Evolutionary conservation across 495 filamentous ascomycete genomes (phyloP).

Genomic region (Halenospora varia): DNA sequence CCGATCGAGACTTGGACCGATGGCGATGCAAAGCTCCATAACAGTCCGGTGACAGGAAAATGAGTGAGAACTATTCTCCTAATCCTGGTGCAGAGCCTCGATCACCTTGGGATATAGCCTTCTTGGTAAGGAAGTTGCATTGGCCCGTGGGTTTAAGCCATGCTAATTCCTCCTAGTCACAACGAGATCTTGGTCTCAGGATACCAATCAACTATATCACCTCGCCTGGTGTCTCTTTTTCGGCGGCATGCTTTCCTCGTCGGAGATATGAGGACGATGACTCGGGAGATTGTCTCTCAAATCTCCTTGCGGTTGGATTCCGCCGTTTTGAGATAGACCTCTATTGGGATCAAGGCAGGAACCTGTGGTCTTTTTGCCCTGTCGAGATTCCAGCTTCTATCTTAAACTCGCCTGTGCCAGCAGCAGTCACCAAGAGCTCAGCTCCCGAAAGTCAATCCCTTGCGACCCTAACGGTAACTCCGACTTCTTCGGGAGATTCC

Average conservation of each 20-base stretch:
- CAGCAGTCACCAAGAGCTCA: background rate
- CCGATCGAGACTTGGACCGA: background rate
- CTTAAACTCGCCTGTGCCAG: background rate
- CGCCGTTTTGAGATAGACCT: constrained; percentile 56
- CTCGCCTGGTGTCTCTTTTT: constrained; percentile 48
- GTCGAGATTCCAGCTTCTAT: constrained; percentile 26
- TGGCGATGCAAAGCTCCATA: background rate
- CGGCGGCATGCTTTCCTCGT: constrained; percentile 54
- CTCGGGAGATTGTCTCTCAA: constrained; percentile 53
- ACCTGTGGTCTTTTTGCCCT: constrained; percentile 57
- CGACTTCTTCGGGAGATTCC: background rate
- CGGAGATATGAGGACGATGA: constrained; percentile 42
- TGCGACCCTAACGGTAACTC: too few relatives aligned
- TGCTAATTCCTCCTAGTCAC: constrained; percentile 36
- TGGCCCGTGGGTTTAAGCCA: background rate
- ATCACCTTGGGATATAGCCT: constrained; percentile 13
- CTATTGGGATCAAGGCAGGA: constrained; percentile 55
- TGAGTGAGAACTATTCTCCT: constrained; percentile 24
- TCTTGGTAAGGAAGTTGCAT: constrained; percentile 8
- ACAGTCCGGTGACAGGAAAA: constrained; percentile 1
- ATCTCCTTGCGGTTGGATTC: constrained; percentile 56
- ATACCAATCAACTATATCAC: constrained; percentile 61
- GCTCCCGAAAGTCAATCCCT: background rate
- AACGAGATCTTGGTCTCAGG: constrained; percentile 55
- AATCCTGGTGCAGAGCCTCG: constrained; percentile 9